These are phyloP conservation scores for Carex myosuroides DNA, from an alignment of 176 grass and related monocot genomes.

Conservation along the genomic window DNA sequence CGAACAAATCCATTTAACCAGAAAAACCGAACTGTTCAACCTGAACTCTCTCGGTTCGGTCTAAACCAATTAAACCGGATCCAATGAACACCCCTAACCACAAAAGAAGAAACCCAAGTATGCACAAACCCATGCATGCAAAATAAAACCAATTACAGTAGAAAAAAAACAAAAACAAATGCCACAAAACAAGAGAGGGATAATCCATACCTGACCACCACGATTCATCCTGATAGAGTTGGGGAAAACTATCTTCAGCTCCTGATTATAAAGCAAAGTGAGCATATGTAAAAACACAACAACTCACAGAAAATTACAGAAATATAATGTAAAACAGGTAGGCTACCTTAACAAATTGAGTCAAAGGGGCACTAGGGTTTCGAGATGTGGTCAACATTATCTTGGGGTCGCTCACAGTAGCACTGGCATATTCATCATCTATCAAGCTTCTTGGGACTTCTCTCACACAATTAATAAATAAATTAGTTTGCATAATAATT, in stretches of 20 bases:
- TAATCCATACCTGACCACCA: constrained; percentile 67
- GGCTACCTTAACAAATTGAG: constrained; percentile 71
- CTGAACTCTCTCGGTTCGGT: no score
- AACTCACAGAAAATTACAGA: neutral
- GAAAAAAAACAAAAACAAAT: neutral
- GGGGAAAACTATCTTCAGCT: constrained; percentile 79
- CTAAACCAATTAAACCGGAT: no score
- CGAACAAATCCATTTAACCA: no score
- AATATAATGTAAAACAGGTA: neutral
- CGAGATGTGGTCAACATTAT: constrained; percentile 81
- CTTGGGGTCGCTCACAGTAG: constrained; percentile 45
- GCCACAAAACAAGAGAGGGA: neutral
- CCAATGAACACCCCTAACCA: no score
- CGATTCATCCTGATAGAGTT: constrained; percentile 83
- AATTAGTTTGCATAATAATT: neutral
- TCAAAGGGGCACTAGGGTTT: constrained; percentile 52
- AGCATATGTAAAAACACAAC: neutral
- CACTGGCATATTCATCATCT: constrained; percentile 74
- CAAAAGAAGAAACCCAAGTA: neutral
- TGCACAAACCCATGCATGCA: neutral
- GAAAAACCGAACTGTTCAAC: no score
- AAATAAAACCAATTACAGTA: neutral
- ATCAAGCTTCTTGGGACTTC: constrained; percentile 56
- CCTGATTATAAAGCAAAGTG: constrained; percentile 30
- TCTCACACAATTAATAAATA: neutral